A percentile compares a stretch with the other conserved stretches of the same genome.
phyloP scores from a whole-genome alignment of 768 basidiomycete species.

The Serpula lacrymans region DNA sequence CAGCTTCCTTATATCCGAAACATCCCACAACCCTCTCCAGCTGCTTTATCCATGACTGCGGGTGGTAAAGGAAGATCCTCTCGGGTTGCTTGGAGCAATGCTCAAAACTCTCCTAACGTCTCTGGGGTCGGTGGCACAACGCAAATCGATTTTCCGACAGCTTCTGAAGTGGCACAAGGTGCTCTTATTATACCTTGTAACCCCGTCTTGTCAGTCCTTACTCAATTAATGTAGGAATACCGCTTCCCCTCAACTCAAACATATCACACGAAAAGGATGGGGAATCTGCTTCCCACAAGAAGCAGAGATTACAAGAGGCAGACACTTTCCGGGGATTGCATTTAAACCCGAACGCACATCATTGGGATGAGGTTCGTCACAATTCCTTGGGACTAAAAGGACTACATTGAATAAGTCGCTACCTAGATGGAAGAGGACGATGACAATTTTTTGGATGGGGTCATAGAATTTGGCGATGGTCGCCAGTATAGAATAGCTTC shows the following conservation, averaged over 20 bases:
- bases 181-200: too few relatives aligned
- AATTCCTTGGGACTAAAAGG: conserved; percentile 7
- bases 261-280: conserved; percentile 48
- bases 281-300: conserved; percentile 48
- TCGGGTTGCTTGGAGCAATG: conserved; percentile 74
- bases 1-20: conserved; percentile 59
- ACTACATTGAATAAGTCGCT: conserved; percentile 10
- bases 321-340: conserved; percentile 95
- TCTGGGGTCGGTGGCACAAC: conserved; percentile 41
- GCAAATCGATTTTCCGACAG: conserved; percentile 87
- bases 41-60: conserved; percentile 33
- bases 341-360: conserved; percentile 88
- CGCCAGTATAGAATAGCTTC: conserved; percentile 82
- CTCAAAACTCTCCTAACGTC: conserved; percentile 36
- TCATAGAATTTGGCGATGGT: conserved; percentile 96
- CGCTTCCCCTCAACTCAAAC: conserved; percentile 27
- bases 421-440: conserved; percentile 87
- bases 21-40: conserved; percentile 56
- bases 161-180: conserved; percentile 92
- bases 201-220: neutral
- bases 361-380: conserved; percentile 92
- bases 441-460: conserved; percentile 82
- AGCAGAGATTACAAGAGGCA: conserved; percentile 72
- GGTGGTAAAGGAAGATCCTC: conserved; percentile 23
- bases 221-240: neutral